A percentile compares a stretch with the other conserved stretches of the same genome.
These are phyloP conservation scores for Butyriboletus loyo DNA, from an alignment of 768 basidiomycete genomes.

Conservation along the genomic window DNA sequence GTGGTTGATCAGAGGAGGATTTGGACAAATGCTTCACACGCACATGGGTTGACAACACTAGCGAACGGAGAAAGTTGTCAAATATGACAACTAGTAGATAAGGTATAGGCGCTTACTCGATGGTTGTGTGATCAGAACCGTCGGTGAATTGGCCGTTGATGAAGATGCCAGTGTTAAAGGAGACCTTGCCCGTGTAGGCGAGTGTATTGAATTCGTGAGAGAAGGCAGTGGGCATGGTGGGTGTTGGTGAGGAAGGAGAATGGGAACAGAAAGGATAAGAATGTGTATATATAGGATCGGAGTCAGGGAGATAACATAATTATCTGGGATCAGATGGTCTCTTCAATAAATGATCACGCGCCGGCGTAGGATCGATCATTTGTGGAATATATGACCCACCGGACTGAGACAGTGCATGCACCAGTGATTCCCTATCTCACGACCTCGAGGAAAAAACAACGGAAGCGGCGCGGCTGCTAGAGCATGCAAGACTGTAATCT, in stretches of 20 bases:
- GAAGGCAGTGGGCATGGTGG: constrained; percentile 43
- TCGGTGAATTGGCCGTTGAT: constrained; percentile 68
- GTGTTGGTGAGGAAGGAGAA: not conserved
- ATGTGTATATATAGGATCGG: constrained; percentile 20
- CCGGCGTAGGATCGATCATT: too few species aligned
- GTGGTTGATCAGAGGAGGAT: not conserved
- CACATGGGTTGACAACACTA: constrained; percentile 59
- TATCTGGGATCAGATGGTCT: not conserved
- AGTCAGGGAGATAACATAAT: too few species aligned
- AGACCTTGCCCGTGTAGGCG: constrained; percentile 55
- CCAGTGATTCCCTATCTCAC: too few species aligned
- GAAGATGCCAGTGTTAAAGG: constrained; percentile 64
- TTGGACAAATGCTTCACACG: constrained; percentile 7
- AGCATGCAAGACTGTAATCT: too few species aligned
- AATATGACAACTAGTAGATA: not conserved
- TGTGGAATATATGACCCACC: too few species aligned
- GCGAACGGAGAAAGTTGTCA: not conserved
- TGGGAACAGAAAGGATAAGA: too few species aligned
- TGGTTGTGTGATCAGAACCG: constrained; percentile 52
- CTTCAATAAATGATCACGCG: too few species aligned
- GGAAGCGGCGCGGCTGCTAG: too few species aligned
- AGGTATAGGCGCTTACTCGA: constrained; percentile 51
- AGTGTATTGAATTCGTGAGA: constrained; percentile 51
- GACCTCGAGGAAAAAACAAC: too few species aligned
- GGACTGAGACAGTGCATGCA: too few species aligned